Evolutionary conservation across 306 rosid species (phyloP).

Genomic region (Castanospermum australe): DNA sequence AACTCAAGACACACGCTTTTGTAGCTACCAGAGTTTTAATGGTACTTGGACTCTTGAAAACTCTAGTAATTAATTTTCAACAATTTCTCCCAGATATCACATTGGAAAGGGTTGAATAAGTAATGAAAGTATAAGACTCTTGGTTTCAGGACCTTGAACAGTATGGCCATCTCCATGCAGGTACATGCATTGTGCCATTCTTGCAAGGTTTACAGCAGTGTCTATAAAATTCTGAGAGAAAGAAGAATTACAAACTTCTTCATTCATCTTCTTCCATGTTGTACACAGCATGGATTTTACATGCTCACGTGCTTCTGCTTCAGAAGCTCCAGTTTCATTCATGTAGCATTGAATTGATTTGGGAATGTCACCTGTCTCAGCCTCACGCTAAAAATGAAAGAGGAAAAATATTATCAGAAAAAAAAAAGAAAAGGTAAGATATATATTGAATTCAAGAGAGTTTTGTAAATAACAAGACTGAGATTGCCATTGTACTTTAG

Average conservation of each 20-base stretch:
- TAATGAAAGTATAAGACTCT: not conserved
- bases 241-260: not conserved
- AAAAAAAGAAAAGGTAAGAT: not conserved
- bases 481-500: not conserved
- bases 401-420: not conserved
- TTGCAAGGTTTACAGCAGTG: not conserved
- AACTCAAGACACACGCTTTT: too few species aligned
- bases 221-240: constrained; percentile 7
- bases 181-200: constrained; percentile 17
- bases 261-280: constrained; percentile 28
- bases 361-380: constrained; percentile 15
- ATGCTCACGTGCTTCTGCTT: constrained; percentile 21
- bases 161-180: constrained; percentile 21
- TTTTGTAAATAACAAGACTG: not conserved
- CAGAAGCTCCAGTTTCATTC: constrained; percentile 25
- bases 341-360: constrained; percentile 44
- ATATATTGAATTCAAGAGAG: not conserved
- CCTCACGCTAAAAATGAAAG: not conserved
- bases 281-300: not conserved
- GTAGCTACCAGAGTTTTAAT: too few species aligned
- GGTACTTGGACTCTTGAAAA: too few species aligned
- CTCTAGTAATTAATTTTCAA: not conserved
- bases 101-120: not conserved
- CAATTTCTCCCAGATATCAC: not conserved
- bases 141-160: not conserved